Evolutionary conservation across 768 basidiomycete species (phyloP), one percentile per base, ranked within the genome.

Genomic region (Mycena sanguinolenta): DNA sequence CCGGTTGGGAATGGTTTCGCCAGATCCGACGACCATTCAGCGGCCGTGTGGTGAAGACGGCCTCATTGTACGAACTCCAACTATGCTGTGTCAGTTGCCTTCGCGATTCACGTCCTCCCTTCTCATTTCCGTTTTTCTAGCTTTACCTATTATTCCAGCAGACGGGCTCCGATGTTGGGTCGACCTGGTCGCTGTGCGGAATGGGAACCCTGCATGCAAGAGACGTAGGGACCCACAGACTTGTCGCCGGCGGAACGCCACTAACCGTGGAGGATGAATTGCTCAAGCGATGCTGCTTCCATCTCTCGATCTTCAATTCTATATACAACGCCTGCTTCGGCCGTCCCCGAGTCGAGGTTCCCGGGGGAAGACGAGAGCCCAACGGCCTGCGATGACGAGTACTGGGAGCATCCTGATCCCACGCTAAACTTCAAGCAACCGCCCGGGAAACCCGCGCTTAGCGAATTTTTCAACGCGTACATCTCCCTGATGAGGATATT

Each of bases 41-140:
- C 75, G 84, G 82, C 0, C 77, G 88, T 44, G 80, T 89, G 19
- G 81, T 64, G n/a, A 32, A 83, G 0, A 83, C 85, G 3, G 86
- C 90, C 3, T 75, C 83, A n/a, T 73, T 91, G 69, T 86, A 85
- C 77, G 90, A 91, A 67, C 76, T 92, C 44, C 91, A 92, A 74
- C 80, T 81, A 9, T 85, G 84, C 75, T 80, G 83, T 76, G 84
- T 84, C 71, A 66, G 81, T 78, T 39, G 58, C 4, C 58, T 65
- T 60, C 49, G 78, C 81, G 42, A 77, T 75, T 79, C 9, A 46
- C 8, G 34, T 57, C 49, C 5, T 30, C 9, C 25, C 58, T 28
- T n/a, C 25, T 58, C 52, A 16, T 49, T 55, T 50, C 55, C 19
- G 8, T 46, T 27, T 36, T 19, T 30, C n/a, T n/a, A 83, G 82